Conservation (phyloP, 2,329 filamentous ascomycete species). For the Emydomyces testavorans region DNA sequence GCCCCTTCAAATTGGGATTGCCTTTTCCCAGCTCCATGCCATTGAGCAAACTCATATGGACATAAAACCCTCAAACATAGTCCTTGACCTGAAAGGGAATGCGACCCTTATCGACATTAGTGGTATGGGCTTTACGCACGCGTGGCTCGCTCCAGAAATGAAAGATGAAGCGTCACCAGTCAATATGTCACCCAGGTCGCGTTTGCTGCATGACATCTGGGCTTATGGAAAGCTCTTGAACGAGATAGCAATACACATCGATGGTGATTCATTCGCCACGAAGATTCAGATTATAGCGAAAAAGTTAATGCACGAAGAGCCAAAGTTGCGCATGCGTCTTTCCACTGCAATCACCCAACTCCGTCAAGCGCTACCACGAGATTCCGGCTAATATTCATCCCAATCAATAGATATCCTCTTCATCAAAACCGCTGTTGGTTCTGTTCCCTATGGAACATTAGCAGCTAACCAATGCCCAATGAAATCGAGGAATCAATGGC, state of each 20-base stretch:
- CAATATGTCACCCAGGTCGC: not conserved
- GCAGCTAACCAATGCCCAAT: too few relatives aligned
- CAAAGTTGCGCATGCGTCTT: too few relatives aligned
- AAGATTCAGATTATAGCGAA: too few relatives aligned
- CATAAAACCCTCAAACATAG: constrained; percentile 18
- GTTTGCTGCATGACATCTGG: constrained; percentile 4
- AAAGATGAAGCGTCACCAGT: not conserved
- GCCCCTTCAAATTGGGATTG: constrained; percentile 14
- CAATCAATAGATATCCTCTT: constrained; percentile 3
- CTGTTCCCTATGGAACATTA: too few relatives aligned
- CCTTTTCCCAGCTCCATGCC: constrained; percentile 12
- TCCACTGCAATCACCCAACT: too few relatives aligned
- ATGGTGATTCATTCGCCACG: too few relatives aligned
- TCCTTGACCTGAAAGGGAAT: constrained; percentile 16
- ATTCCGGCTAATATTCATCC: not conserved
- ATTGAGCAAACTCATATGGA: constrained; percentile 17
- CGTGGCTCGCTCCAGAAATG: constrained; percentile 18
- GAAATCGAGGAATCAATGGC: too few relatives aligned
- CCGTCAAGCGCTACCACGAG: constrained; percentile 1
- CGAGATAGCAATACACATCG: too few relatives aligned
- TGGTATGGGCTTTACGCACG: constrained; percentile 14
- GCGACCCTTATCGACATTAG: constrained; percentile 19
- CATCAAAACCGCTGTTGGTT: constrained; percentile 1
- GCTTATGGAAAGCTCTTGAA: constrained; percentile 7
- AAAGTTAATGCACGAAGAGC: too few relatives aligned